Percentiles rank a stretch among this genome's conserved stretches.
These are phyloP conservation scores for Phascolomyces articulosus DNA, from an alignment of 371 early-diverging fungal genomes.

Conservation along the genomic window DNA sequence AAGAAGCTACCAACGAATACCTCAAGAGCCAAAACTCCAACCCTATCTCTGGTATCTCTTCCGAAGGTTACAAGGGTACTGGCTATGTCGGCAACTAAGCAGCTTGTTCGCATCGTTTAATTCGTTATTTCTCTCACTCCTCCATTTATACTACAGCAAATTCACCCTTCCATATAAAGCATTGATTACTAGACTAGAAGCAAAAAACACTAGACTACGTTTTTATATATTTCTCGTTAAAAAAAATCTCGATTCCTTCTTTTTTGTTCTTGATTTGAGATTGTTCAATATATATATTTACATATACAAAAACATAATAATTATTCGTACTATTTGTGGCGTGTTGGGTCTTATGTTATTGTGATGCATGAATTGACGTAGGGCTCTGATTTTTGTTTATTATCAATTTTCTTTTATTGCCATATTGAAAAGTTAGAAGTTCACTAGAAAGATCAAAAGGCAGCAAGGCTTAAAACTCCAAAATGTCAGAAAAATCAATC, in stretches of 20 bases:
- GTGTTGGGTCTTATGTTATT: too few relatives aligned
- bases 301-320: too few relatives aligned
- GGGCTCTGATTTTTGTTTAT: too few relatives aligned
- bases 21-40: constrained; percentile 87
- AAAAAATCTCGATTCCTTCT: background rate
- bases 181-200: background rate
- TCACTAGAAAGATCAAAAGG: too few relatives aligned
- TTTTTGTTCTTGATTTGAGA: background rate
- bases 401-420: too few relatives aligned
- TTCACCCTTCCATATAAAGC: background rate
- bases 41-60: constrained; percentile 88
- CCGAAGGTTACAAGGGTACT: constrained; percentile 83
- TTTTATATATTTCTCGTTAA: background rate
- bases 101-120: background rate
- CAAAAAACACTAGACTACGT: background rate
- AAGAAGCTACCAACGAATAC: constrained; percentile 86
- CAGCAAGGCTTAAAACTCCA: too few relatives aligned
- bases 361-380: too few relatives aligned
- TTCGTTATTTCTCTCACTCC: background rate
- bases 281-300: background rate
- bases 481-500: too few relatives aligned
- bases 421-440: too few relatives aligned
- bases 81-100: constrained; percentile 56
- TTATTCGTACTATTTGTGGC: too few relatives aligned
- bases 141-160: background rate